phyloP scores from a whole-genome alignment of 1,139 yeast species.

The Scheffersomyces insectosa region DNA sequence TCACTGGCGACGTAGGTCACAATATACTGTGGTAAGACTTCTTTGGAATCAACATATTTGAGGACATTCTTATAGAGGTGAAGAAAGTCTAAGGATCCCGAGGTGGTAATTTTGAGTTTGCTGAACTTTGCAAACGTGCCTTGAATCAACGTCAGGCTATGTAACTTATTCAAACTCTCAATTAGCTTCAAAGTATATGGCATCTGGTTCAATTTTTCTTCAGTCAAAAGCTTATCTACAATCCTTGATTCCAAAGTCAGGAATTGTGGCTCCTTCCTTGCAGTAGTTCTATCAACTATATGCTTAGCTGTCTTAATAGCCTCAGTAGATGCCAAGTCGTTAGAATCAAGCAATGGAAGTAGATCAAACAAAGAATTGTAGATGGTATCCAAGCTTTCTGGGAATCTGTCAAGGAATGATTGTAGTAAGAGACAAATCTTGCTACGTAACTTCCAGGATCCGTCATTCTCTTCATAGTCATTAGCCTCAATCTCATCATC shows the following conservation, averaged over 20 bases:
- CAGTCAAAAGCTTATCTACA: conserved; percentile 18
- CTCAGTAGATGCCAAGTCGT: conserved; percentile 41
- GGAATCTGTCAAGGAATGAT: conserved; percentile 36
- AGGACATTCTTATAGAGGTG: conserved; percentile 29
- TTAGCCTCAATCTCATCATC: conserved; percentile 48
- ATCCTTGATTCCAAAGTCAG: conserved; percentile 19
- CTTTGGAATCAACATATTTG: conserved; percentile 10
- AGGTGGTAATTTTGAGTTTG: conserved; percentile 18
- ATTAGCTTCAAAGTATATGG: conserved; percentile 27
- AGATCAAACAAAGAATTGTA: conserved; percentile 6
- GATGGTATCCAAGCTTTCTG: conserved; percentile 17
- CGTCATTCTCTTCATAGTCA: conserved; percentile 47
- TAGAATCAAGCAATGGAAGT: conserved; percentile 36
- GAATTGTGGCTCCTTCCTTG: conserved; percentile 4
- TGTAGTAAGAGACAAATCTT: conserved; percentile 50
- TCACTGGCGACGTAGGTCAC: conserved; percentile 43
- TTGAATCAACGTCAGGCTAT: conserved; percentile 6
- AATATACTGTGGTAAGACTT: conserved; percentile 9
- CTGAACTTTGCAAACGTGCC: conserved; percentile 15
- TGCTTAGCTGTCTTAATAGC: conserved; percentile 33
- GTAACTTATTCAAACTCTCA: conserved; percentile 27
- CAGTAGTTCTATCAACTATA: conserved; percentile 22
- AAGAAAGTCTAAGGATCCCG: conserved; percentile 26
- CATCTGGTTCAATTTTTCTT: conserved; percentile 22
- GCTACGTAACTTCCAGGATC: conserved; percentile 70